Evolutionary conservation across 495 filamentous ascomycete genomes (phyloP), one percentile per base, ranked within the genome.

Genomic region (Lasiosphaeria ovina): DNA sequence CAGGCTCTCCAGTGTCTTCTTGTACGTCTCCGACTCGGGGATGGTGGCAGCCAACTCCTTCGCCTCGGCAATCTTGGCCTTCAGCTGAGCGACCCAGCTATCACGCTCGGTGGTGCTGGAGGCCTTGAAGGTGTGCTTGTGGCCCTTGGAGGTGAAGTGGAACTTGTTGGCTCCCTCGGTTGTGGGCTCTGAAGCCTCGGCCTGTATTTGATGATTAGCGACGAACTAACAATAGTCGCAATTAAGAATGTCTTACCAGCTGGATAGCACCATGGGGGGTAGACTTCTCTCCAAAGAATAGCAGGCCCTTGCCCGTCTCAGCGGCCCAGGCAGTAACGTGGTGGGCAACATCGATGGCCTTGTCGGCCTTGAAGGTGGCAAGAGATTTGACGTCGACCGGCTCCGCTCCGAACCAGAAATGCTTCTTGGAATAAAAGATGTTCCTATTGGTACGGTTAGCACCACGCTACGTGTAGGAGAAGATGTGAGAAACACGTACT

Each of bases 381-480:
- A 96, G 80, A 69, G 89, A 78, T 76, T 94, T 89, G 61, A 85
- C 76, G 69, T 92, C 83, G 52, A 93, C 79, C 48, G 93, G 74
- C 58, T 95, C 91, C 45, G 89, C 83, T 72, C 87, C 88, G 79
- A 98, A 92, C 88, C 91, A 98, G 83, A 98, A 97, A 81, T 90
- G 68, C 56, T 74, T 74, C 74, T 80, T 79, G 62, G 74, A 70
- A 72, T 74, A 77, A 56, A 79, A 67, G 48, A 77, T 65, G 75
- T 77, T 79, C 75, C 76, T 78, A 52, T 17, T n/a, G 11, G 42
- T 6, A 38, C 12, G 11, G 55, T 74, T 67, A 77, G 70, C 35
- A 16, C 14, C 4, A 33, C n/a, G 24, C 24, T 0, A 24, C 24
- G 24, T 24, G 8, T n/a, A 38, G 44, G 33, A 10, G 4, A 32